Evolutionary conservation across 2,329 filamentous ascomycete species (phyloP), one percentile per base, ranked within the genome.

Genomic region (Shiraia sp.): DNA sequence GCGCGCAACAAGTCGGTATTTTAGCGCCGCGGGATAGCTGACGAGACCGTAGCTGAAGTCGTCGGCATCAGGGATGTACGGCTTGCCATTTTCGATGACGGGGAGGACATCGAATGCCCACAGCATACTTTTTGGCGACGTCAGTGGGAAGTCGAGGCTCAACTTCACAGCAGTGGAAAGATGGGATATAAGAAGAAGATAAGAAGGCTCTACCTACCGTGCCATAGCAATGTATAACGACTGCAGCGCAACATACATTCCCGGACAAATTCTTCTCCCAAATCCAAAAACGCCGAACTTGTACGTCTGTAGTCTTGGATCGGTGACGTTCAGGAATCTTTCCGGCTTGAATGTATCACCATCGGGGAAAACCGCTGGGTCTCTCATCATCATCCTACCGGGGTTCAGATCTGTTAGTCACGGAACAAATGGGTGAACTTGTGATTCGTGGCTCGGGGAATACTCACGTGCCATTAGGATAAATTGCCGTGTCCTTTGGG

Each of bases 11-110:
- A 41, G 38, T 41, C 31, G 34, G 38, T 41, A 41, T 41, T 41
- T 41, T 24, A 41, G 38, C 38, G 38, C 31, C 24, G 38, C 38
- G 15, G 38, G 38, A 32, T 41, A 41, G 38, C 38, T 41, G 25
- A 41, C 38, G 32, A 41, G 38, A 41, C 38, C 31, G 38, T 41
- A 41, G 38, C 38, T 41, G 32, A 41, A 41, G 38, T 41, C 31
- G 32, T 41, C 38, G 38, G 38, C 38, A 24, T 41, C 31, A 24
- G 38, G 38, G 31, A 41, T 41, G 32, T 41, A 41, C 31, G 31
- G 31, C 36, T 41, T 41, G 32, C 38, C 38, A 24, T 41, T 41
- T 41, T 35, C 38, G 38, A 41, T 41, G 38, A 41, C 31, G 22
- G 31, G 38, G 32, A 41, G 31, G 38, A 41, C 38, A 35, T 40